Base-by-base conservation (phyloP, 2,329 filamentous ascomycete species). In the Fusarium piperis region DNA sequence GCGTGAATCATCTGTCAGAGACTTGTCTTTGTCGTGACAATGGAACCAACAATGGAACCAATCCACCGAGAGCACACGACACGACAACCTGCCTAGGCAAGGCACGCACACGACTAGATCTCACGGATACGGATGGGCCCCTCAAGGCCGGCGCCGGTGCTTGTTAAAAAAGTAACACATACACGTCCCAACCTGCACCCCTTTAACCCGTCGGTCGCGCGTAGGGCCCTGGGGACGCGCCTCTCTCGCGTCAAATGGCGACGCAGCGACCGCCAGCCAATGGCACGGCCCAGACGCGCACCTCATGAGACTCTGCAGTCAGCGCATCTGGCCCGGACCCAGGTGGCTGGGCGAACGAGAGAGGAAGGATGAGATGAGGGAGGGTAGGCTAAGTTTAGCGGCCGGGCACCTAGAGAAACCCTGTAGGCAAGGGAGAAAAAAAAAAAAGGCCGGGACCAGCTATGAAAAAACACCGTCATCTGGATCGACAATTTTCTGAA, bases 271-370 rank as follows among this genome's bases (percentile, higher is more conserved):
- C 20, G 12, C 36, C 30, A 30, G 44, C 74, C 74, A 76, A 76
- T 76, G 55, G 38, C 52, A 60, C 60, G 71, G 59, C 71, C 65
- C 59, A 57, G 62, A 74, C 68, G 65, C 74, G 74, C 66, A 65
- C 46, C 64, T 75, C 51, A 73, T 65, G 67, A 76, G 72, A 76
- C 65, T 70, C 53, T 72, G 57, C 56, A 73, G 65, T 74, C 64
- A 68, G 65, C 70, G 64, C 73, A 75, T 63, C 46, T 44, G 68
- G 59, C 55, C 46, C 53, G 58, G 68, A 65, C 71, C 61, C 62
- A 67, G 63, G 74, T 74, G 74, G 74, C 68, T 76, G 73, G 74
- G 64, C 67, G 70, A 71, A 74, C 70, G 55, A 72, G 69, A 62
- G 68, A 61, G 62, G 59, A 59, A 53, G 48, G 53, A 63, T 64